These are phyloP conservation scores for Populus tomentosa DNA, from an alignment of 441 rosid genomes.

Conservation along the genomic window DNA sequence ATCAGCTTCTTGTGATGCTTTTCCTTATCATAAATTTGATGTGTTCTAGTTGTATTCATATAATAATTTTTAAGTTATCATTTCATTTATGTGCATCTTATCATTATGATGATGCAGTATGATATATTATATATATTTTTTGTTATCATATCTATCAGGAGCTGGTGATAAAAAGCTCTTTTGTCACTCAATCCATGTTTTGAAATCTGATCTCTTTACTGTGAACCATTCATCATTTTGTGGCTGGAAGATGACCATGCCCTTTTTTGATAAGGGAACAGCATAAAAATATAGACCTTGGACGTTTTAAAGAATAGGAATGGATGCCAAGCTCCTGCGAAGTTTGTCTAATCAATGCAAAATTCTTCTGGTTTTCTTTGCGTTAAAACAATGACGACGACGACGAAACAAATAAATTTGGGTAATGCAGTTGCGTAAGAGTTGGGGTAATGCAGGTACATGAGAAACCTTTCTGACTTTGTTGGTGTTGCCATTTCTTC, in stretches of 20 bases:
- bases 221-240: background rate
- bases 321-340: background rate
- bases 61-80: background rate
- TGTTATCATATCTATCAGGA: background rate
- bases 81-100: background rate
- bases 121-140: no score
- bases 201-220: background rate
- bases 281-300: background rate
- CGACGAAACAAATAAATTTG: background rate
- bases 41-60: background rate
- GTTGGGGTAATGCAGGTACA: background rate
- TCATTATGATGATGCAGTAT: background rate
- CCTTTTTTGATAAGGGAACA: background rate
- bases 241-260: background rate
- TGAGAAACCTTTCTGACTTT: background rate
- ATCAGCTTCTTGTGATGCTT: background rate
- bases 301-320: background rate
- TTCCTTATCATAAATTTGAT: background rate
- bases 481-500: background rate
- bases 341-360: background rate
- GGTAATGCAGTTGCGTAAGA: background rate
- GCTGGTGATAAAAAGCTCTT: background rate
- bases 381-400: background rate
- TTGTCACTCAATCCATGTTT: background rate
- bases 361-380: background rate